Base-by-base conservation (phyloP, 2,329 filamentous ascomycete genomes). In the Lasiodiplodia citricola region DNA sequence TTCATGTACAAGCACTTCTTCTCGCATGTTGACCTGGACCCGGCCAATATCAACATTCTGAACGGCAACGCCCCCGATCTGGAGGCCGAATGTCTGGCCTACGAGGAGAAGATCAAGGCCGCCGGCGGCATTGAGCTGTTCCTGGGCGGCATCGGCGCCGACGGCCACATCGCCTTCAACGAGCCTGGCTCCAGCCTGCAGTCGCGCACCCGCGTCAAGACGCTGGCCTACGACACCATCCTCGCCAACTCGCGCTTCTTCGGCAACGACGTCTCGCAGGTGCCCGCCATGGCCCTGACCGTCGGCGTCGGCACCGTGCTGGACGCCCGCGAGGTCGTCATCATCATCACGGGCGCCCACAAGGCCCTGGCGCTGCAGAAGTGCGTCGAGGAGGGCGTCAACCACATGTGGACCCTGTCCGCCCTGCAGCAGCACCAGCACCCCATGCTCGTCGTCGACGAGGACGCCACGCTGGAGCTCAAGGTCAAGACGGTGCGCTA, bases 1-100 rank as follows among this genome's bases (percentile, higher is more conserved):
- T 96, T 96, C 84, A 96, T 96, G 93, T 96, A 94, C 87, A 92
- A 92, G 81, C 87, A 96, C 82, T 93, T 96, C 85, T 96, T 96
- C 85, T 92, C 91, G 54, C 92, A 90, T 72, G 90, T 96, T 74
- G 92, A 96, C 76, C 90, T 96, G 73, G 87, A 90, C 72, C 93
- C 93, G 5, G 86, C 87, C 75, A 94, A 95, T 78, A 93, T 96
- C 77, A 90, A 96, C 81, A 93, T 96, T 75, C 87, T 95, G 50
- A 88, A 95, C 76, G 92, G 92, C 75, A 95, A 94, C 76, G 92
- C 92, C 0, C 82, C 87, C 16, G 91, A 93, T 76, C 87, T 93
- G 2, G 88, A 90, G 72, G 88, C 88, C 51, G 93, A 96, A 80
- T 95, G 92, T 76, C 87, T 91, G 56, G 87, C 88, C 56, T 96